phyloP scores from a whole-genome alignment of 2,329 filamentous ascomycete species.

The Aspergillus ruber region DNA sequence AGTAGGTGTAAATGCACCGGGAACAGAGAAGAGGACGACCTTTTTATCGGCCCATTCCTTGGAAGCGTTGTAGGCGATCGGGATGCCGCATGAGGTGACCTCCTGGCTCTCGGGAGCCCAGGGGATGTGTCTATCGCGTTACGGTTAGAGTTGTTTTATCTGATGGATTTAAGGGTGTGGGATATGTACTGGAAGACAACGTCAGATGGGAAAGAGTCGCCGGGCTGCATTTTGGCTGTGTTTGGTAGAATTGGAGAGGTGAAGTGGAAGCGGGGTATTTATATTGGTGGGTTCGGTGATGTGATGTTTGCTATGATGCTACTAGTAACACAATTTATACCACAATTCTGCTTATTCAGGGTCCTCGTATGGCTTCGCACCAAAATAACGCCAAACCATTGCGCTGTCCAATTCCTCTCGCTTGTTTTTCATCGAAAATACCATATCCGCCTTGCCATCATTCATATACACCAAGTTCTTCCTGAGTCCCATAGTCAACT shows the following conservation, averaged over 20 bases:
- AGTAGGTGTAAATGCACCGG: slow-evolving; percentile 76
- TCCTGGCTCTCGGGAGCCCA: slow-evolving; percentile 63
- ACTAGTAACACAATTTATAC: background rate
- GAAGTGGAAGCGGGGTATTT: background rate
- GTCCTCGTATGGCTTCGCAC: slow-evolving; percentile 39
- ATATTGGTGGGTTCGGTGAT: background rate
- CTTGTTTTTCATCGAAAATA: slow-evolving; percentile 37
- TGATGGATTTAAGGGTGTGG: background rate
- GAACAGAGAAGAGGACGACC: slow-evolving; percentile 65
- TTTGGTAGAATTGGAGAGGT: background rate
- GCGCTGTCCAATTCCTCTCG: slow-evolving; percentile 37
- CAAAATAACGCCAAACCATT: slow-evolving; percentile 38
- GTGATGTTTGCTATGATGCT: too few relatives aligned
- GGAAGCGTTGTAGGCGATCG: slow-evolving; percentile 71
- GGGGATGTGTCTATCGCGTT: slow-evolving; percentile 20
- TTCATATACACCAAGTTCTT: slow-evolving; percentile 41
- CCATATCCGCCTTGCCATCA: slow-evolving; percentile 40
- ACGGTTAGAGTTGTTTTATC: background rate
- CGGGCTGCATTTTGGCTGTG: background rate
- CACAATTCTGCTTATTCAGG: background rate
- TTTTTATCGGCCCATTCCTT: slow-evolving; percentile 69
- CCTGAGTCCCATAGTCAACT: slow-evolving; percentile 48
- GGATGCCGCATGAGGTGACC: slow-evolving; percentile 71
- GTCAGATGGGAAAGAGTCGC: background rate
- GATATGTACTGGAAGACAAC: background rate